These are phyloP conservation scores for Cymodocea nodosa DNA, from an alignment of 116 monocot species.

Conservation along the genomic window DNA sequence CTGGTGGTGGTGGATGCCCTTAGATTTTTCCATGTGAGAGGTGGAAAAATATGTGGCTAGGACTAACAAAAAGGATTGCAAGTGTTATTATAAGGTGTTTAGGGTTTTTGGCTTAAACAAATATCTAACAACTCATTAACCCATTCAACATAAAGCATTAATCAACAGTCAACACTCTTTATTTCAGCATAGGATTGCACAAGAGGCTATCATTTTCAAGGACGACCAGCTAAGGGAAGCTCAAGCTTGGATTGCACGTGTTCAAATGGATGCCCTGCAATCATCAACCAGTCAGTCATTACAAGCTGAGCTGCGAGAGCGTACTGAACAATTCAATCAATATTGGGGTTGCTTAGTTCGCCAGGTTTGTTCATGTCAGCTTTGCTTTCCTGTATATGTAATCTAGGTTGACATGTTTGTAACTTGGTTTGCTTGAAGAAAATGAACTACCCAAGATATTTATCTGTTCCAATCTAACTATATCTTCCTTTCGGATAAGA, in stretches of 20 bases:
- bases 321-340: conserved; percentile 70
- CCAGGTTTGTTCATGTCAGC: conserved; percentile 29
- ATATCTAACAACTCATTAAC: no score
- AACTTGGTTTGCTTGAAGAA: not conserved
- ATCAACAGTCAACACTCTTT: not conserved
- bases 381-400: not conserved
- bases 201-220: conserved; percentile 71
- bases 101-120: no score
- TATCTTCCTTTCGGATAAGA: not conserved
- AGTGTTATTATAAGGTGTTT: no score
- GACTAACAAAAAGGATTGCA: no score
- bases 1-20: no score
- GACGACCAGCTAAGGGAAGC: conserved; percentile 86
- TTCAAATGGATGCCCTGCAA: conserved; percentile 71
- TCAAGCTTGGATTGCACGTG: conserved; percentile 69
- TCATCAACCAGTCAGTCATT: conserved; percentile 49
- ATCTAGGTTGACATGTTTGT: not conserved
- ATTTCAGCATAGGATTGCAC: conserved; percentile 70
- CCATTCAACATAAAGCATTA: no score
- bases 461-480: not conserved
- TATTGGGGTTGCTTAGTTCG: conserved; percentile 48
- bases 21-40: no score
- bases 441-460: not conserved
- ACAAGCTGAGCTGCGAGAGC: conserved; percentile 70
- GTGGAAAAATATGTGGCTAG: no score